These are phyloP conservation scores for Tulasnella sp. DNA, from an alignment of 768 basidiomycete genomes.

Conservation along the genomic window DNA sequence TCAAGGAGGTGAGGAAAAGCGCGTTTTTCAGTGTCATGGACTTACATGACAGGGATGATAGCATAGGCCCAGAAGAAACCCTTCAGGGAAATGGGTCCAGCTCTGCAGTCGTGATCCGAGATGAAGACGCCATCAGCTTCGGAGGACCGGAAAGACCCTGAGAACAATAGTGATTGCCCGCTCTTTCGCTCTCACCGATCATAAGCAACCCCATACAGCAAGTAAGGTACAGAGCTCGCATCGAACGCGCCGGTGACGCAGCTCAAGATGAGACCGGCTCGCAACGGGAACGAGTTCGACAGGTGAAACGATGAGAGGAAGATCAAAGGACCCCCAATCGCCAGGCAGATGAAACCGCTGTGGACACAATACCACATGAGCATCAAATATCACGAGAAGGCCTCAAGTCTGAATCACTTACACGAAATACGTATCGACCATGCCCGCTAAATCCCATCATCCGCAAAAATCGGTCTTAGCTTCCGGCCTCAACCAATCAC, in stretches of 20 bases:
- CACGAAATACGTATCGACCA: slow-evolving; percentile 26
- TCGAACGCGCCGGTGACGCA: slow-evolving; percentile 32
- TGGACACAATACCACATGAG: not conserved
- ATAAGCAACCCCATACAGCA: slow-evolving; percentile 26
- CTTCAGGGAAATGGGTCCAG: slow-evolving; percentile 17
- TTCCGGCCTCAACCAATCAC: not conserved
- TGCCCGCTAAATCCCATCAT: slow-evolving; percentile 11
- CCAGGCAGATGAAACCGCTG: slow-evolving; percentile 28
- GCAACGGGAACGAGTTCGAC: slow-evolving; percentile 30
- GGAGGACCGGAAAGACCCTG: too few species aligned
- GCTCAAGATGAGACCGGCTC: slow-evolving; percentile 29
- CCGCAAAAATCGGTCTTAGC: not conserved
- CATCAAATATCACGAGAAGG: not conserved
- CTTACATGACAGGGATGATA: slow-evolving; percentile 26
- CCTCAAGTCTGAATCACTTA: slow-evolving; percentile 7
- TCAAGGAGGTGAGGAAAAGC: not conserved
- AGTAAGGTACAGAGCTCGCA: slow-evolving; percentile 27
- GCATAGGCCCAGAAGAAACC: slow-evolving; percentile 30
- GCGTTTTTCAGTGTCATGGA: not conserved
- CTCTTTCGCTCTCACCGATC: slow-evolving; percentile 10
- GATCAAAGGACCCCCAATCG: slow-evolving; percentile 30
- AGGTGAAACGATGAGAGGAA: slow-evolving; percentile 32
- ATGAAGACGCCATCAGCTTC: too few species aligned
- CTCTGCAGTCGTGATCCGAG: not conserved
- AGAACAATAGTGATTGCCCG: too few species aligned